phyloP scores from a whole-genome alignment of 2,329 filamentous ascomycete genomes.

The Fusarium xyrophilum region DNA sequence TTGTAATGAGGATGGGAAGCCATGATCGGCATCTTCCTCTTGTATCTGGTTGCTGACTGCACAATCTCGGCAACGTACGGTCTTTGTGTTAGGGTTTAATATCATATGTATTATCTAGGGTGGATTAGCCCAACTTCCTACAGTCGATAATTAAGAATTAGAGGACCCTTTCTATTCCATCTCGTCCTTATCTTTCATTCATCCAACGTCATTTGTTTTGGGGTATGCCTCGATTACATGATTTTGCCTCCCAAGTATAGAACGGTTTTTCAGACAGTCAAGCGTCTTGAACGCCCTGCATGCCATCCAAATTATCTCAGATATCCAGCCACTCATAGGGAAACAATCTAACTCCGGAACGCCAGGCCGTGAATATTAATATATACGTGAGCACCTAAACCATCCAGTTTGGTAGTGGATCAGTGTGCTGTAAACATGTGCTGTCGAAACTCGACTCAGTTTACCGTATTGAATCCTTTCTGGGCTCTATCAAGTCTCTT shows the following conservation, averaged over 20 bases:
- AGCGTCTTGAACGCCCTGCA: background rate
- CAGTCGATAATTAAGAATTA: constrained; percentile 23
- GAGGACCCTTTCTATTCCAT: constrained; percentile 16
- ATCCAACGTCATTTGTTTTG: constrained; percentile 17
- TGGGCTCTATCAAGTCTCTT: constrained; percentile 47
- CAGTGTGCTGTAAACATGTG: constrained; percentile 14
- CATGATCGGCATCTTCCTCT: constrained; percentile 10
- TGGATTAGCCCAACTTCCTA: constrained; percentile 15
- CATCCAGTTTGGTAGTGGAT: background rate
- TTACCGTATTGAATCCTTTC: constrained; percentile 26
- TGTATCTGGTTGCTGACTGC: background rate
- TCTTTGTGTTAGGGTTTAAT: constrained; percentile 1
- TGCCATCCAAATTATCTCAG: constrained; percentile 27
- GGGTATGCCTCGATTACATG: constrained; percentile 9
- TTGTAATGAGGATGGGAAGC: constrained; percentile 35
- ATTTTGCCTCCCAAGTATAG: constrained; percentile 11
- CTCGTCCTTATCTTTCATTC: constrained; percentile 12
- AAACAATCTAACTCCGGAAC: constrained; percentile 35
- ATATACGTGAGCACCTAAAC: constrained; percentile 25
- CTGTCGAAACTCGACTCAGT: background rate
- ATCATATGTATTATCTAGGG: constrained; percentile 21
- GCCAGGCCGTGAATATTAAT: constrained; percentile 40
- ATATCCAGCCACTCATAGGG: constrained; percentile 2
- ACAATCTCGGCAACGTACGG: background rate
- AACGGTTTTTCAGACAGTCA: background rate